A percentile compares a stretch with the other conserved stretches of the same genome.
These are phyloP conservation scores for Globisporangium nodosum DNA, from an alignment of 352 stramenopile genomes.

Conservation along the genomic window DNA sequence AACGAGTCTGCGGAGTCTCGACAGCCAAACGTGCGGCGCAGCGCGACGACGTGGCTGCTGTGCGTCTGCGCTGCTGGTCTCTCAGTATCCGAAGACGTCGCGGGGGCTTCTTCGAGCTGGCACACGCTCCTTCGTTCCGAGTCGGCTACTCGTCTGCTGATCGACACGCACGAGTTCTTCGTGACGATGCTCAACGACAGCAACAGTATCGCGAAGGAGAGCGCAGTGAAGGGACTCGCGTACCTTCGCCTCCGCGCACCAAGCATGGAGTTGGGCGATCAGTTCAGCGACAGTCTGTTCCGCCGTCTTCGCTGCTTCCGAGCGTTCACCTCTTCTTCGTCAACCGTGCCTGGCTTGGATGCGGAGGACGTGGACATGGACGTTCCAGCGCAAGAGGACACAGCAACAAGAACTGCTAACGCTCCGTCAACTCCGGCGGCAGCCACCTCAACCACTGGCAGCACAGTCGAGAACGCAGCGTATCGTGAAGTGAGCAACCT, in stretches of 20 bases:
- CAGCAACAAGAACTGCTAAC: conserved; percentile 5
- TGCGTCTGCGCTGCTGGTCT: conserved; percentile 59
- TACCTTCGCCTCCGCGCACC: conserved; percentile 59
- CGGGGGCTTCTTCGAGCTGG: conserved; percentile 21
- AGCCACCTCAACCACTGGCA: conserved; percentile 11
- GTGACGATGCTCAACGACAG: conserved; percentile 77
- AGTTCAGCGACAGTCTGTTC: conserved; percentile 79
- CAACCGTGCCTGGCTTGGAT: conserved; percentile 18
- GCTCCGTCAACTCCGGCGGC: background rate
- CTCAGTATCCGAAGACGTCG: conserved; percentile 1
- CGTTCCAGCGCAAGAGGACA: background rate
- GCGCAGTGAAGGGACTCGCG: conserved; percentile 71
- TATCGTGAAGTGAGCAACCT: conserved; percentile 85
- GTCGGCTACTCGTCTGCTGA: conserved; percentile 22
- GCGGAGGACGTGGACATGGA: conserved; percentile 18
- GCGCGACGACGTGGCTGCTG: conserved; percentile 56
- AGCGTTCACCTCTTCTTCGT: conserved; percentile 39
- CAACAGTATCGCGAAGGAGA: conserved; percentile 60
- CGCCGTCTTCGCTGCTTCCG: conserved; percentile 72
- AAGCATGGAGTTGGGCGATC: conserved; percentile 36
- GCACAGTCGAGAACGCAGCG: conserved; percentile 63
- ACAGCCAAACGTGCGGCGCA: conserved; percentile 41
- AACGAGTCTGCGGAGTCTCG: conserved; percentile 29
- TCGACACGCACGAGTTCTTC: conserved; percentile 68
- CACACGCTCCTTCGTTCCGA: conserved; percentile 22